Conservation (phyloP, 768 basidiomycete species). For the Pulveroboletus sp. region DNA sequence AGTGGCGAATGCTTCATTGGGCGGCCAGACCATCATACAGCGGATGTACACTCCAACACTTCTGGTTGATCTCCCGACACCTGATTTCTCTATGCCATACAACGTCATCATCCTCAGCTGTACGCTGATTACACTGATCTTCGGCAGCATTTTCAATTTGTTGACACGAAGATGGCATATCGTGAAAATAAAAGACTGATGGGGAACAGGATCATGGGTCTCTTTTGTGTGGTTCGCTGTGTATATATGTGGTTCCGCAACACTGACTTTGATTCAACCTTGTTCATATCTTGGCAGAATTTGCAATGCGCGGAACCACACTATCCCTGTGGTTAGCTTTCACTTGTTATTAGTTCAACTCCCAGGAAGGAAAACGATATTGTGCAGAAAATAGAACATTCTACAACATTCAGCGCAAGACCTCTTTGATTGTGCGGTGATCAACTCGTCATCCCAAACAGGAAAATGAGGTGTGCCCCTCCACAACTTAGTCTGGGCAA, state of each 20-base stretch:
- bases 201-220: not conserved
- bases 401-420: too few relatives aligned
- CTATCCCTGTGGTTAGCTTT: too few relatives aligned
- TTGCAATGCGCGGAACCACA: not conserved
- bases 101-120: constrained; percentile 98
- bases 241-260: not conserved
- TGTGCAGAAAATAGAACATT: not conserved
- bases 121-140: constrained; percentile 86
- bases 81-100: constrained; percentile 99
- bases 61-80: constrained; percentile 92
- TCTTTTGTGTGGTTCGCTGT: not conserved
- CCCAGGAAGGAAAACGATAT: not conserved
- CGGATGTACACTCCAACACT: constrained; percentile 77
- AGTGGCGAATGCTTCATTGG: constrained; percentile 2
- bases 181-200: constrained; percentile 30
- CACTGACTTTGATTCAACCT: not conserved
- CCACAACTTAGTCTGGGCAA: too few relatives aligned
- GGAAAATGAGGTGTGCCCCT: too few relatives aligned
- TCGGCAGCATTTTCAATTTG: constrained; percentile 88
- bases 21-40: constrained; percentile 9
- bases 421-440: too few relatives aligned
- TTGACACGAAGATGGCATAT: constrained; percentile 80
- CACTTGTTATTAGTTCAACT: too few relatives aligned
- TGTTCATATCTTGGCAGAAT: not conserved
- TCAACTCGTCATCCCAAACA: too few relatives aligned